A percentile compares a stretch with the other conserved stretches of the same genome.
These are phyloP conservation scores for Cystobasidium slooffiae DNA, from an alignment of 1,284 basidiomycete species.

Conservation along the genomic window DNA sequence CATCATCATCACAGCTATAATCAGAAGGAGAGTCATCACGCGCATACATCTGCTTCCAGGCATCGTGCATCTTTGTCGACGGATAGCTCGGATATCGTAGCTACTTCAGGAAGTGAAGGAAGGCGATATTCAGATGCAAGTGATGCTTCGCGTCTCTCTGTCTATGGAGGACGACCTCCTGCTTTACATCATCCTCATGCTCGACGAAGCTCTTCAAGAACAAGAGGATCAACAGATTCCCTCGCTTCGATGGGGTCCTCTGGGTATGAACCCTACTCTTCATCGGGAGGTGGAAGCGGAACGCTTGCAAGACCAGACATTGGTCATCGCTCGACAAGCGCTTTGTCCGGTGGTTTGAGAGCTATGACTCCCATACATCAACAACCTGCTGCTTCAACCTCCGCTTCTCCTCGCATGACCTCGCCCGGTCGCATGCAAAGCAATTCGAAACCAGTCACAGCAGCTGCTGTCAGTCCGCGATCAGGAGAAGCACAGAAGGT, in stretches of 20 bases:
- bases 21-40: slow-evolving; percentile 3
- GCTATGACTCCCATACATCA: slow-evolving; percentile 43
- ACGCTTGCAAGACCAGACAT: slow-evolving; percentile 23
- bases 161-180: background rate
- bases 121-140: slow-evolving; percentile 33
- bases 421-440: slow-evolving; percentile 9
- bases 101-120: slow-evolving; percentile 9
- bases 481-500: background rate
- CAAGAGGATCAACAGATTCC: slow-evolving; percentile 30
- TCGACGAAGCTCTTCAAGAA: slow-evolving; percentile 13
- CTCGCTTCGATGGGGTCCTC: slow-evolving; percentile 26
- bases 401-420: slow-evolving; percentile 8
- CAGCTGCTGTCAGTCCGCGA: background rate
- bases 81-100: slow-evolving; percentile 21
- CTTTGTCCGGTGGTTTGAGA: slow-evolving; percentile 30
- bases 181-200: slow-evolving; percentile 5
- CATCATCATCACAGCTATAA: slow-evolving; percentile 2
- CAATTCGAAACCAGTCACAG: background rate
- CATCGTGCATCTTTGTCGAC: slow-evolving; percentile 15
- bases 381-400: background rate
- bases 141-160: slow-evolving; percentile 23
- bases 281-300: background rate
- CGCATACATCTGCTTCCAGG: background rate
- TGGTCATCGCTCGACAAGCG: slow-evolving; percentile 37
- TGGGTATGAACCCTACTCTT: slow-evolving; percentile 10